Evolutionary conservation across 1,284 basidiomycete genomes (phyloP), one percentile per base, ranked within the genome.

Genomic region (Apiotrichum porosum): DNA sequence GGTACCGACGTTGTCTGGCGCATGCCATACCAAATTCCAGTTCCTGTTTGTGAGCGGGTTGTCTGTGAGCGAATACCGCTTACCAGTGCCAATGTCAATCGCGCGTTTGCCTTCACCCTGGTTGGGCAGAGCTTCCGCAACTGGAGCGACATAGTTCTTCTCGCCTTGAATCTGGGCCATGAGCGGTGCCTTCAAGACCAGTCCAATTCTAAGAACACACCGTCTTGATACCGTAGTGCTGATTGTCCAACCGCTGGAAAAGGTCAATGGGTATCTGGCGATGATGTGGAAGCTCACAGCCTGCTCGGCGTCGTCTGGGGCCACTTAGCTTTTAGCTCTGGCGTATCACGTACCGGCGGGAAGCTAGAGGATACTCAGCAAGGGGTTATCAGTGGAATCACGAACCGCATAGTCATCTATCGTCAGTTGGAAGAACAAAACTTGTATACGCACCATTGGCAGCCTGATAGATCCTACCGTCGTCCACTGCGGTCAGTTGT

Each of bases 31-130:
- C 47, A 48, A 28, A 48, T 42, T 4, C 47, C 47, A 22, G 47
- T 48, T 10, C 47, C 47, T 48, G 33, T 15, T 30, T 3, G 42
- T 36, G 22, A 44, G 42, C 19, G 17, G 13, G 24, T 6, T 15
- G 26, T 6, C 13, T 35, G 4, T 22, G 31, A 9, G 6, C 18
- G 9, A 42, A 37, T 9, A 10, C 18, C 5, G 15, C 53, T 36
- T 26, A 52, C 54, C 54, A 32, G 42, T 45, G 9, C 54, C 54
- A 9, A 56, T 40, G 41, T 56, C 54, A 24, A 56, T 22, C 0
- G 21, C 45, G 17, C 40, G 31, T 23, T 37, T 48, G 17, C 37
- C 44, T 30, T 31, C 37, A 17, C 44, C 44, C 15, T 22, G 19
- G 44, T 39, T 32, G 15, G 40, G 47, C 23, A 48, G 32, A 14